Conservation (phyloP, 768 basidiomycete genomes). For the Basidioascus undulatus region DNA sequence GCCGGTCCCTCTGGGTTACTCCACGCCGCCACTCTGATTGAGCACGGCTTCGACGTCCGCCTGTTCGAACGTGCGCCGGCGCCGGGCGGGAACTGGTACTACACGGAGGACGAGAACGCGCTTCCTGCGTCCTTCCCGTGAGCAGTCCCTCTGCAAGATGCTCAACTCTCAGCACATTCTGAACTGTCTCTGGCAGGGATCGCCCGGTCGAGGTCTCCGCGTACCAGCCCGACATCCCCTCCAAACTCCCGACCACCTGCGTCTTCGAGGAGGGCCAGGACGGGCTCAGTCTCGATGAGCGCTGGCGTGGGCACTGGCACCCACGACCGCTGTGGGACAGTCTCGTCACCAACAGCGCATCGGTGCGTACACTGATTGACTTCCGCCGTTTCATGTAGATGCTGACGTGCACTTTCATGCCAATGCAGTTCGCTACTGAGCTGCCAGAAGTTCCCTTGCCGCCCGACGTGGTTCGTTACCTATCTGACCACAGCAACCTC, state of each 20-base stretch:
- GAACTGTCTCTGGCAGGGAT: no score
- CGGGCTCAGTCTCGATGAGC: neutral
- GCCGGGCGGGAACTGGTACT: slow-evolving; percentile 25
- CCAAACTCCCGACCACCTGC: no score
- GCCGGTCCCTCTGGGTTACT: slow-evolving; percentile 21
- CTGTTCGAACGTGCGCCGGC: slow-evolving; percentile 22
- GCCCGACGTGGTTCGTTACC: no score
- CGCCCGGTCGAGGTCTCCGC: no score
- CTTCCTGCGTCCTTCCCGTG: slow-evolving; percentile 21
- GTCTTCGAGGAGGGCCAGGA: no score
- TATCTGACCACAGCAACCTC: slow-evolving; percentile 4
- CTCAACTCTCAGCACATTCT: no score
- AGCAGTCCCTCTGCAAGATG: slow-evolving; percentile 19
- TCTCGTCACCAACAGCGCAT: slow-evolving; percentile 19
- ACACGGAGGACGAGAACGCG: slow-evolving; percentile 21
- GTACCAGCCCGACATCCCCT: no score
- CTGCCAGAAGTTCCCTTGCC: no score
- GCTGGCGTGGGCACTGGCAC: slow-evolving; percentile 18
- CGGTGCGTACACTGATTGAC: slow-evolving; percentile 13
- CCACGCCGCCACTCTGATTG: neutral
- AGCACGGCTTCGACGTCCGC: slow-evolving; percentile 19
- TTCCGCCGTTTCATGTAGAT: neutral
- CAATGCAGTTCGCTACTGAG: no score
- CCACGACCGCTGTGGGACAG: slow-evolving; percentile 22
- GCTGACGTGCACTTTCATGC: neutral